These are phyloP conservation scores for Ormosia emarginata DNA, from an alignment of 306 rosid genomes.

Conservation along the genomic window DNA sequence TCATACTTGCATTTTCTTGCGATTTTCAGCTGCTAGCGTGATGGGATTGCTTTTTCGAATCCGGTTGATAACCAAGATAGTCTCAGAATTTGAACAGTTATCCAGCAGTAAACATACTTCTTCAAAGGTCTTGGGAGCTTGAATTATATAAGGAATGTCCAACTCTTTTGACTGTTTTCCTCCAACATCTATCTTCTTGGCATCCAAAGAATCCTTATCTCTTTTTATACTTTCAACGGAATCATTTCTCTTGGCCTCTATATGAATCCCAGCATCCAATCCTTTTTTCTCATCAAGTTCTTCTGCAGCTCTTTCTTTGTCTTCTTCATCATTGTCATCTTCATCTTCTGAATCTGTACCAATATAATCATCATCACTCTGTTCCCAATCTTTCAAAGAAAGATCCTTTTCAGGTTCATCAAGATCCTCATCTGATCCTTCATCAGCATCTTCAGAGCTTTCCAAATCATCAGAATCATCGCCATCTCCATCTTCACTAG, in stretches of 20 bases:
- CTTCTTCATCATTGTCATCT: slow-evolving; percentile 30
- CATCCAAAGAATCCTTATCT: slow-evolving; percentile 30
- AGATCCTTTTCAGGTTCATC: slow-evolving; percentile 27
- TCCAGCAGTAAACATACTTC: slow-evolving; percentile 60
- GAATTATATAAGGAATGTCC: slow-evolving; percentile 78
- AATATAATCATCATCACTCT: slow-evolving; percentile 79
- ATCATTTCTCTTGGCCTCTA: slow-evolving; percentile 20
- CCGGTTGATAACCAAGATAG: slow-evolving; percentile 64
- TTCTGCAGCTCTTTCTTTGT: slow-evolving; percentile 3
- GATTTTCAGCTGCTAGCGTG: slow-evolving; percentile 78
- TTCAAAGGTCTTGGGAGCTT: slow-evolving; percentile 82
- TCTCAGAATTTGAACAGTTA: slow-evolving; percentile 52
- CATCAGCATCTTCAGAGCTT: slow-evolving; percentile 49
- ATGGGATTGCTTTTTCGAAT: slow-evolving; percentile 85
- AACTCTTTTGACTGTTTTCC: slow-evolving; percentile 36
- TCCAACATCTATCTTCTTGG: slow-evolving; percentile 42
- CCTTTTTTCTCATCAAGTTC: slow-evolving; percentile 27
- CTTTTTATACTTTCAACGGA: slow-evolving; percentile 36
- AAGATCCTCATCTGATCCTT: slow-evolving; percentile 54
- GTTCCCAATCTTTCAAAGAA: slow-evolving; percentile 89
- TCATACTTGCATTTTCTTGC: slow-evolving; percentile 85
- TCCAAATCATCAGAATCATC: slow-evolving; percentile 55
- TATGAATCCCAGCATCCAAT: slow-evolving; percentile 9
- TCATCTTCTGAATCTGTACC: slow-evolving; percentile 48
- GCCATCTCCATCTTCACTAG: slow-evolving; percentile 55